phyloP scores from a whole-genome alignment of 306 rosid species.

The Castanopsis chinensis region DNA sequence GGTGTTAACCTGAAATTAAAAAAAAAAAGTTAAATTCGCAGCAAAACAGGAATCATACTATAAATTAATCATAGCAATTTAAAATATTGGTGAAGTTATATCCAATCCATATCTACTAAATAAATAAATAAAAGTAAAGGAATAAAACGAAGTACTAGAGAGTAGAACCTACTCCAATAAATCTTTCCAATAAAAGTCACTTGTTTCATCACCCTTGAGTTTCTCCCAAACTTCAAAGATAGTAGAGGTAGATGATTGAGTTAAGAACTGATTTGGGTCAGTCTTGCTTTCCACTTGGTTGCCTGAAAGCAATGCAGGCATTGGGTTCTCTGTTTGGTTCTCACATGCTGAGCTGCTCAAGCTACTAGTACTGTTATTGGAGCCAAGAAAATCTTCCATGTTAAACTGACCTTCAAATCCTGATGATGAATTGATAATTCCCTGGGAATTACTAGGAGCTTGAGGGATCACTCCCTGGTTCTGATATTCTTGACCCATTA shows the following conservation, averaged over 20 bases:
- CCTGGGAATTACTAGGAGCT: conserved; percentile 18
- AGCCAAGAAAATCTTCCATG: conserved; percentile 9
- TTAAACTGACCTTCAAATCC: conserved; percentile 28
- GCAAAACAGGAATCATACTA: background rate
- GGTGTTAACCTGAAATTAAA: conserved; percentile 60
- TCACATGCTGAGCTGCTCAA: conserved; percentile 16
- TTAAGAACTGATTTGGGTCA: conserved; percentile 20
- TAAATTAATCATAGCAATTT: background rate
- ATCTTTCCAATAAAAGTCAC: conserved; percentile 75
- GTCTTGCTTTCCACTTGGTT: conserved; percentile 36
- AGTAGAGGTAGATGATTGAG: conserved; percentile 34
- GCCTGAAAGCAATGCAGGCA: conserved; percentile 49
- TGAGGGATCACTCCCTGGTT: conserved; percentile 27
- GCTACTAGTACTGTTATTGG: conserved; percentile 20
- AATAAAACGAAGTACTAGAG: background rate
- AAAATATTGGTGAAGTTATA: background rate
- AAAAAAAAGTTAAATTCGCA: background rate
- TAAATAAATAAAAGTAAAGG: background rate
- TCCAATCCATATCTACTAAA: background rate
- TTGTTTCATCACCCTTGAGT: conserved; percentile 55
- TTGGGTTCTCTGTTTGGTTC: conserved; percentile 27
- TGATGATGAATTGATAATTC: conserved; percentile 29
- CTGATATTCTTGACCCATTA: conserved; percentile 28
- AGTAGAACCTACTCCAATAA: conserved; percentile 56
- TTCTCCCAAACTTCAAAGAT: conserved; percentile 71